Conservation (phyloP, 768 basidiomycete species). For the Clavaria fumosa region DNA sequence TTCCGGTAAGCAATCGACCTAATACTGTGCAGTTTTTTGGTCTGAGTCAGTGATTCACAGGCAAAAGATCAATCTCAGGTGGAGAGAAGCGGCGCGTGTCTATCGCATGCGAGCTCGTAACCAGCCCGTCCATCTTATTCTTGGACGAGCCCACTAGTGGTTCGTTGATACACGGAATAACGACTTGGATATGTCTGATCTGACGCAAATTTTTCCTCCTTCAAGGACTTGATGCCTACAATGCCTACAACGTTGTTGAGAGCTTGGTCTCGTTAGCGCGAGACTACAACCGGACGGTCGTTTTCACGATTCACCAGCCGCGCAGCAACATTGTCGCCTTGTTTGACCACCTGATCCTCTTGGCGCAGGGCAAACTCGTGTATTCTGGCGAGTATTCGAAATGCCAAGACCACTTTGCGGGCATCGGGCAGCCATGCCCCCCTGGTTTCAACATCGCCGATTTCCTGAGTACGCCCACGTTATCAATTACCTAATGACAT, state of each 20-base stretch:
- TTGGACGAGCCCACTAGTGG: slow-evolving; percentile 96
- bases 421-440: slow-evolving; percentile 74
- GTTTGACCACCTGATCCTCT: slow-evolving; percentile 81
- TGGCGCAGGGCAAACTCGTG: slow-evolving; percentile 71
- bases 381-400: slow-evolving; percentile 67
- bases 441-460: slow-evolving; percentile 95
- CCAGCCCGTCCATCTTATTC: slow-evolving; percentile 90
- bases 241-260: slow-evolving; percentile 90
- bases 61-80: slow-evolving; percentile 83
- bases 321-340: slow-evolving; percentile 93
- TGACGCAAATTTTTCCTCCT: background rate
- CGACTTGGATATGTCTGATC: background rate
- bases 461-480: slow-evolving; percentile 59
- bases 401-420: slow-evolving; percentile 70
- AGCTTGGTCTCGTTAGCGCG: slow-evolving; percentile 72
- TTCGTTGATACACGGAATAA: slow-evolving; percentile 22
- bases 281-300: slow-evolving; percentile 84
- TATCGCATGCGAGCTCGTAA: slow-evolving; percentile 96
- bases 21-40: too few species aligned
- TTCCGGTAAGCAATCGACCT: slow-evolving; percentile 31
- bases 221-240: slow-evolving; percentile 82
- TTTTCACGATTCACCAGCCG: slow-evolving; percentile 98
- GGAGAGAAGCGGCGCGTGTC: slow-evolving; percentile 95
- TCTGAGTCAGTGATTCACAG: too few species aligned
- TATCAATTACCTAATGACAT: background rate